These are phyloP conservation scores for Acanthamoeba lenticulata DNA, from an alignment of 208 protist species.

Conservation along the genomic window DNA sequence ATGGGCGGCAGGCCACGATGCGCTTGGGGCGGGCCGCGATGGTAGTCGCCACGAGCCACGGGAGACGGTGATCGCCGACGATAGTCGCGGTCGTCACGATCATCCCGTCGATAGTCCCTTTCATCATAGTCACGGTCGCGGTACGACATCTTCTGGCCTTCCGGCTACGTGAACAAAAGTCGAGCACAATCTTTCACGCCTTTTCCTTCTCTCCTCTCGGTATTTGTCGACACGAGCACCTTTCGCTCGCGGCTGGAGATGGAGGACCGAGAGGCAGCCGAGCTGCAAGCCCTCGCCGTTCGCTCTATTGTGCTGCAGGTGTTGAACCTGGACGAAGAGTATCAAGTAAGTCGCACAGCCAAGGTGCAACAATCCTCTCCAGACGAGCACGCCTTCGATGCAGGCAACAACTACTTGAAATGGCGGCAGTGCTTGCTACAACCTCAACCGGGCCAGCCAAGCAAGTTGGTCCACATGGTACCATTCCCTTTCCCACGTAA, in stretches of 20 bases:
- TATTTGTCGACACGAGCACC: no score
- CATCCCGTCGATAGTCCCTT: neutral
- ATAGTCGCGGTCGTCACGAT: conserved; percentile 14
- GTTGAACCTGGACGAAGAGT: neutral
- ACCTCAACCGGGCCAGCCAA: neutral
- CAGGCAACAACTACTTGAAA: neutral
- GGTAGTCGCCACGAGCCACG: neutral
- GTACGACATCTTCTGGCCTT: conserved; percentile 26
- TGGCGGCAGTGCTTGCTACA: neutral
- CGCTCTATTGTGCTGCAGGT: neutral
- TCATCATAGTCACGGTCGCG: conserved; percentile 30
- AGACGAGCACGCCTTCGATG: neutral
- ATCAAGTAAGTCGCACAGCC: neutral
- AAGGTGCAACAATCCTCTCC: neutral
- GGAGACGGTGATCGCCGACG: neutral
- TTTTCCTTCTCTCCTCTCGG: neutral
- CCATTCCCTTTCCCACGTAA: neutral
- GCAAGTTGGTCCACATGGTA: neutral
- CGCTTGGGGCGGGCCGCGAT: neutral
- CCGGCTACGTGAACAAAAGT: neutral
- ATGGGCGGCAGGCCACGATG: neutral
- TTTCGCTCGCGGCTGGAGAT: no score
- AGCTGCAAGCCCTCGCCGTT: neutral
- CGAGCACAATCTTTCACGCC: neutral
- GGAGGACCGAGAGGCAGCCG: neutral